phyloP scores from a whole-genome alignment of 352 stramenopile genomes.

The Globisporangium carolinianum region DNA sequence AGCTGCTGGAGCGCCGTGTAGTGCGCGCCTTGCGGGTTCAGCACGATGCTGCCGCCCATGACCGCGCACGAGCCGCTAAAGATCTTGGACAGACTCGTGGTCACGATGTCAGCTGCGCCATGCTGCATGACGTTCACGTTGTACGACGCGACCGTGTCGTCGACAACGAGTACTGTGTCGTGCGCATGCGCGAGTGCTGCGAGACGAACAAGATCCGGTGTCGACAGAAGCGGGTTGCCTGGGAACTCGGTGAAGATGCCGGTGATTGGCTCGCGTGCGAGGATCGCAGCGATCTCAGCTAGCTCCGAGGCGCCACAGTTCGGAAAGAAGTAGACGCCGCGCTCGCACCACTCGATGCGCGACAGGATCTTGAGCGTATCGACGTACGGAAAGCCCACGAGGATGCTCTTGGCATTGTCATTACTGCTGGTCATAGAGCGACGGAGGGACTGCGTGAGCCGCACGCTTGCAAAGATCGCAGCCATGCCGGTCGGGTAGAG shows the following conservation, averaged over 20 bases:
- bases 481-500: constrained; percentile 64
- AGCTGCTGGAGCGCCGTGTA: constrained; percentile 37
- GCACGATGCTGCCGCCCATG: constrained; percentile 89
- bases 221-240: constrained; percentile 88
- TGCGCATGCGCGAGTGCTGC: constrained; percentile 78
- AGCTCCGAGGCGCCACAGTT: constrained; percentile 58
- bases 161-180: constrained; percentile 82
- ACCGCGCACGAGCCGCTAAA: constrained; percentile 88
- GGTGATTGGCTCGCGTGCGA: constrained; percentile 65
- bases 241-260: constrained; percentile 93
- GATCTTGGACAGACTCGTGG: constrained; percentile 92
- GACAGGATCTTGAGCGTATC: constrained; percentile 92
- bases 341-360: constrained; percentile 76
- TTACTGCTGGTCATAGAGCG: not conserved
- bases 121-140: constrained; percentile 87
- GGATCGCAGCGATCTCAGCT: constrained; percentile 53
- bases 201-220: constrained; percentile 77
- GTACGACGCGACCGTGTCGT: constrained; percentile 89
- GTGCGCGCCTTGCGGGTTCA: constrained; percentile 60
- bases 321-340: constrained; percentile 88
- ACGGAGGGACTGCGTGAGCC: constrained; percentile 48
- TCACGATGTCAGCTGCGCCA: constrained; percentile 78
- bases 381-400: constrained; percentile 92
- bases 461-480: constrained; percentile 79
- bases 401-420: constrained; percentile 54